A percentile compares a stretch with the other conserved stretches of the same genome.
phyloP scores from a whole-genome alignment of 331 rosid genomes.

The Malus hybrid region DNA sequence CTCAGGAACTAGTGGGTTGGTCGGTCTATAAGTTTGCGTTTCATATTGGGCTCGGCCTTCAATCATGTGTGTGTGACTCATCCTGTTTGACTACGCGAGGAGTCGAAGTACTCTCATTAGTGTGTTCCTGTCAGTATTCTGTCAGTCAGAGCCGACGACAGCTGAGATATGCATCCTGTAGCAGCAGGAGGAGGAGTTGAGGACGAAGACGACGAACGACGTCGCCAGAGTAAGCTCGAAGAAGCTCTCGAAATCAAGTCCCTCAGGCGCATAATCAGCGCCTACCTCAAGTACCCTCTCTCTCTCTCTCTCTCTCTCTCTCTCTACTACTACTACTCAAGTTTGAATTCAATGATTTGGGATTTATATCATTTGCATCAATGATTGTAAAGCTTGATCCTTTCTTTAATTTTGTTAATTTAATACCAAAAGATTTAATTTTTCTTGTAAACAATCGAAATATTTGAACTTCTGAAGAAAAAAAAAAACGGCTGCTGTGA shows the following conservation, averaged over 20 bases:
- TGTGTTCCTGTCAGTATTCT: background rate
- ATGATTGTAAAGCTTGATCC: background rate
- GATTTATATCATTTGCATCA: background rate
- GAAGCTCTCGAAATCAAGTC: conserved; percentile 90
- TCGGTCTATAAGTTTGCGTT: background rate
- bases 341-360: background rate
- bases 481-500: background rate
- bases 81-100: background rate
- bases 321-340: background rate
- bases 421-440: background rate
- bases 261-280: conserved; percentile 82
- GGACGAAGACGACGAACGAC: conserved; percentile 39
- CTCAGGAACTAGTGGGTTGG: background rate
- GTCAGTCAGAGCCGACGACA: background rate
- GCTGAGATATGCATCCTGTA: conserved; percentile 7
- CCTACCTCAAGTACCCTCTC: conserved; percentile 73
- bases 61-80: background rate
- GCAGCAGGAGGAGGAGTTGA: background rate
- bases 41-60: background rate
- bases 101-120: background rate
- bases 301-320: background rate
- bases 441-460: background rate
- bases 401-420: background rate
- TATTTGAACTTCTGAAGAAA: background rate
- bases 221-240: conserved; percentile 66